These are phyloP conservation scores for Ustilago nuda DNA, from an alignment of 1,284 basidiomycete genomes.

Conservation along the genomic window DNA sequence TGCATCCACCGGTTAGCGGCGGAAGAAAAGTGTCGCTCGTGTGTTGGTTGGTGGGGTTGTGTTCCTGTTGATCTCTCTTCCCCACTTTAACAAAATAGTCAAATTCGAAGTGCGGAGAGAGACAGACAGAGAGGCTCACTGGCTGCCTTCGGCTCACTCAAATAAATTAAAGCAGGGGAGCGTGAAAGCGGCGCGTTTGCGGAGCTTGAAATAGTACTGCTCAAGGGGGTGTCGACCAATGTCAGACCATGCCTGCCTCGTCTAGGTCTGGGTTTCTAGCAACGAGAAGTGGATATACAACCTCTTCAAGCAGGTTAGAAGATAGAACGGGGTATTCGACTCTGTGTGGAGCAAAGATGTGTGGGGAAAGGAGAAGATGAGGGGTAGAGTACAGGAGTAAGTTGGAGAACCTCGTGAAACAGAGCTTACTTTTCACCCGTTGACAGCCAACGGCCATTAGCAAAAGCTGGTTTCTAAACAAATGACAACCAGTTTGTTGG, in stretches of 20 bases:
- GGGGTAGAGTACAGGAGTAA: neutral
- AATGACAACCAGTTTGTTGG: neutral
- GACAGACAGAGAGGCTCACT: neutral
- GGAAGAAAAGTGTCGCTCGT: neutral
- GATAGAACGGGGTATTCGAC: neutral
- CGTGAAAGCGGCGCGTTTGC: constrained; percentile 3
- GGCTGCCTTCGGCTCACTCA: constrained; percentile 7
- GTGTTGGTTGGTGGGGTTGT: neutral
- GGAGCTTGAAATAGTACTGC: neutral
- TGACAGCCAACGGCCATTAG: neutral
- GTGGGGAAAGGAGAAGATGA: neutral
- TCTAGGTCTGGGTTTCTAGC: neutral
- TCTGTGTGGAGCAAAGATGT: neutral
- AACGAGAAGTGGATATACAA: neutral
- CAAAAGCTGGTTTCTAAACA: neutral
- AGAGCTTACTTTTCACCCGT: neutral
- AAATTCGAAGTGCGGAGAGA: constrained; percentile 25
- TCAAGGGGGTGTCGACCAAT: neutral
- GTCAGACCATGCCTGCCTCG: constrained; percentile 1
- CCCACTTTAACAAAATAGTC: neutral
- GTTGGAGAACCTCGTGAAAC: constrained; percentile 1
- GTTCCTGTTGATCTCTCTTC: constrained; percentile 14
- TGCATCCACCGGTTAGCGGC: neutral
- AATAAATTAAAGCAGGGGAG: neutral
- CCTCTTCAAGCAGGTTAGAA: neutral